Conservation (phyloP, 768 basidiomycete species). For the Lentinula guzmanii region DNA sequence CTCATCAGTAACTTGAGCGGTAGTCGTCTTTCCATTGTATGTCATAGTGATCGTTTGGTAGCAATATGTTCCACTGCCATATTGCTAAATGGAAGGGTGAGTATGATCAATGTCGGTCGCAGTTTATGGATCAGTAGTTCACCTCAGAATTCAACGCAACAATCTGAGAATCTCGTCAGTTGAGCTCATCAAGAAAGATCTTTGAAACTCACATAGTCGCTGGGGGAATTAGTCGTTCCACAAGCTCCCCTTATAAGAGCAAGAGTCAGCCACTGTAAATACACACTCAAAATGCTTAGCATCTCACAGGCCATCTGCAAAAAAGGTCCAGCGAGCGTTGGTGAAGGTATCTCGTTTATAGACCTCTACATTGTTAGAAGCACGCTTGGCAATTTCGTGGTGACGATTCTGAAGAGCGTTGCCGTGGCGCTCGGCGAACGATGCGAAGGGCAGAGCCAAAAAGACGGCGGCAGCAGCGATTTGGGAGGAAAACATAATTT, state of each 20-base stretch:
- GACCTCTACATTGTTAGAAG: background rate
- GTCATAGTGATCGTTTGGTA: slow-evolving; percentile 57
- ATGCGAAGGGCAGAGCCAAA: background rate
- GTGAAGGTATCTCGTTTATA: slow-evolving; percentile 1
- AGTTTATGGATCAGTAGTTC: background rate
- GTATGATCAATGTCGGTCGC: background rate
- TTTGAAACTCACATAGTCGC: slow-evolving; percentile 1
- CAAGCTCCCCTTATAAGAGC: background rate
- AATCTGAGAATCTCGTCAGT: background rate
- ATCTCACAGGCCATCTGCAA: slow-evolving; percentile 2
- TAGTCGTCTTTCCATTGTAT: slow-evolving; percentile 48
- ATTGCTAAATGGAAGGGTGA: slow-evolving; percentile 40
- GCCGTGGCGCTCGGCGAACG: background rate
- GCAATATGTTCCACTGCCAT: slow-evolving; percentile 43
- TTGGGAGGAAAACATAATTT: background rate
- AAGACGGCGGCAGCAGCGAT: background rate
- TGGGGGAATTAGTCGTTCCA: slow-evolving; percentile 1
- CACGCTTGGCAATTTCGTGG: slow-evolving; percentile 4
- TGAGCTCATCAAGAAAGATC: background rate
- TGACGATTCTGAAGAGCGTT: background rate
- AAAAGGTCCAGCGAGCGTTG: slow-evolving; percentile 5
- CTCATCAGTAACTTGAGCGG: slow-evolving; percentile 58
- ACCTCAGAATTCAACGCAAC: slow-evolving; percentile 4
- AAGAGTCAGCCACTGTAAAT: background rate
- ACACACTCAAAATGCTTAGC: background rate